A percentile compares a stretch with the other conserved stretches of the same genome.
Evolutionary conservation across 441 rosid genomes (phyloP).

Genomic region (Erysimum pusillum): DNA sequence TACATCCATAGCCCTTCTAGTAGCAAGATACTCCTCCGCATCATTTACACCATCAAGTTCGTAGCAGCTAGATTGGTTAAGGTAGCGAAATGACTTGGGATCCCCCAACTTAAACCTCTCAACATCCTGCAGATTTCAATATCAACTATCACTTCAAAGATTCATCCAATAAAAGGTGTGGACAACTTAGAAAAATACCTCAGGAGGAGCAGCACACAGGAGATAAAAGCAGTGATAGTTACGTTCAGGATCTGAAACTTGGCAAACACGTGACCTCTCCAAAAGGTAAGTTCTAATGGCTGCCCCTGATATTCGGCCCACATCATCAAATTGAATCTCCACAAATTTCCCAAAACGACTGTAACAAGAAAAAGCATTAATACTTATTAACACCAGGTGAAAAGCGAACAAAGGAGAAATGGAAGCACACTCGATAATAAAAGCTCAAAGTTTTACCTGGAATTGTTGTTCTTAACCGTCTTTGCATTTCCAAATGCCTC

Average conservation of each 20-base stretch:
- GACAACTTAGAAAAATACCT: conserved; percentile 55
- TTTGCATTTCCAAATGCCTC: conserved; percentile 99
- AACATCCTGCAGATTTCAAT: conserved; percentile 64
- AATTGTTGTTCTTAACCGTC: conserved; percentile 90
- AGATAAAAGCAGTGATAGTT: conserved; percentile 95
- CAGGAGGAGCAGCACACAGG: conserved; percentile 87
- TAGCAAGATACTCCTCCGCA: conserved; percentile 76
- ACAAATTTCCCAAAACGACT: conserved; percentile 98
- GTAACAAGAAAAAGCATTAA: conserved; percentile 43
- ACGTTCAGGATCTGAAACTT: conserved; percentile 90
- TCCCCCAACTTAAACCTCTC: conserved; percentile 84
- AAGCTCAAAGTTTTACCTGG: conserved; percentile 64
- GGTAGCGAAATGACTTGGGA: conserved; percentile 90
- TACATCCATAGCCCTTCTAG: conserved; percentile 90
- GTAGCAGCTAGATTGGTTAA: conserved; percentile 90
- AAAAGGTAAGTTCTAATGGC: conserved; percentile 95
- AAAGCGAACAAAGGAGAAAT: conserved; percentile 27
- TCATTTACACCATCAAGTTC: conserved; percentile 78
- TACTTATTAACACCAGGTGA: conserved; percentile 1
- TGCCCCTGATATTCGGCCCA: conserved; percentile 95
- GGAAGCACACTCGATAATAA: conserved; percentile 10
- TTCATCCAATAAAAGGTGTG: conserved; percentile 12
- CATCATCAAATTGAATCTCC: conserved; percentile 84
- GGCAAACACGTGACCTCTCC: conserved; percentile 96
- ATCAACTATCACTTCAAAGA: conserved; percentile 39